Evolutionary conservation across 306 rosid species (phyloP).

Genomic region (Fragaria ananassa): DNA sequence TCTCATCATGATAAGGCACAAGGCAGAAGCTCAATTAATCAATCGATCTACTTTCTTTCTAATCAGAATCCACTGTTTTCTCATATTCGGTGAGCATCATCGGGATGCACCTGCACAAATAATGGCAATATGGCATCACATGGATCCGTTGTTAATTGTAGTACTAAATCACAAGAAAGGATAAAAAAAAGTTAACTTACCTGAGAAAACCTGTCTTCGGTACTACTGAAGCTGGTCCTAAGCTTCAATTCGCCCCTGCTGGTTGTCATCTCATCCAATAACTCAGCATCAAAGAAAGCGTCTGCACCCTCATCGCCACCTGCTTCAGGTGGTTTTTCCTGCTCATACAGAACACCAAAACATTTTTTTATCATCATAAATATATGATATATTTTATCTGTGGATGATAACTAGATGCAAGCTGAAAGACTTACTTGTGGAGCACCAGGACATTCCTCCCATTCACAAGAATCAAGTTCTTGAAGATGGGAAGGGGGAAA

Average conservation of each 20-base stretch:
- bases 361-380: not conserved
- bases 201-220: constrained; percentile 46
- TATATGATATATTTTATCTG: not conserved
- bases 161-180: not conserved
- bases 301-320: constrained; percentile 33
- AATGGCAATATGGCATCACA: not conserved
- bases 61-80: constrained; percentile 12
- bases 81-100: constrained; percentile 20
- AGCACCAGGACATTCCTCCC: constrained; percentile 37
- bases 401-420: not conserved
- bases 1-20: not conserved
- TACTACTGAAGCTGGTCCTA: constrained; percentile 50
- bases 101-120: constrained; percentile 45
- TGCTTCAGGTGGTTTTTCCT: constrained; percentile 45
- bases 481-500: constrained; percentile 39
- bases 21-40: constrained; percentile 17
- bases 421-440: constrained; percentile 26
- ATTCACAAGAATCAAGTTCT: constrained; percentile 46
- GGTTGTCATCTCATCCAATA: constrained; percentile 83
- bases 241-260: constrained; percentile 79
- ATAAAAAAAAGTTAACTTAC: constrained; percentile 26
- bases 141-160: not conserved
- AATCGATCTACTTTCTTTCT: constrained; percentile 23
- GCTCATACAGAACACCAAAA: constrained; percentile 22
- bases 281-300: constrained; percentile 63